Base-by-base conservation (phyloP, 768 basidiomycete species). In the Crassisporium funariophilum region DNA sequence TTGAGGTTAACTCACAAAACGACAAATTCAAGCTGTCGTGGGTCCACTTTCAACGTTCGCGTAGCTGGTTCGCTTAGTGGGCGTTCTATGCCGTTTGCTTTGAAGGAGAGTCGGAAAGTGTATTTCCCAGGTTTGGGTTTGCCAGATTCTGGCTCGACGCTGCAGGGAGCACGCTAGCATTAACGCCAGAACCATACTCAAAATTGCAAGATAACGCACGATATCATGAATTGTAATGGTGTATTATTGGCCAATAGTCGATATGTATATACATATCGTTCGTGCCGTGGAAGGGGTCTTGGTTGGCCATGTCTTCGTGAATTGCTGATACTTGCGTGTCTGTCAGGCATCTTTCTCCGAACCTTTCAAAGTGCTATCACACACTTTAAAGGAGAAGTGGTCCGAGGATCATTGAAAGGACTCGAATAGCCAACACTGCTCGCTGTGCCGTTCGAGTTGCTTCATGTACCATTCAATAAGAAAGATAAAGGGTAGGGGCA, bases 261-360 rank as follows among this genome's bases (percentile, higher is more conserved):
- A 54, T 84, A 83, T 2, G 75, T 74, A 54, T 83, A 84, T 13
- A 78, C 51, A 57, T 76, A 79, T 35, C 74, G 70, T 58, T 77
- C 75, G 21, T 64, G 65, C 10, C 57, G 64, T 10, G 62, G 61
- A 12, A 60, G 59, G 19, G 61, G 57, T 31, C 29, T 31, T 31
- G 29, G 29, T 43, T 56, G 50, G 40, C 46, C 39, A 17, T 53
- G 54, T 41, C 62, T 50, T 46, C 62, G 52, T 12, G 54, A 50
- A 35, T 56, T 37, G 44, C 61, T 57, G 46, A 40, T 22, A 46
- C 39, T 38, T 37, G 22, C 33, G 31, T 47, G 43, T 33, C 46
- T 36, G 41, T n/a, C n/a, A n/a, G 54, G 43, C 37, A 38, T 50
- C n/a, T 35, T 46, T 45, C 21, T 20, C 36, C 33, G 23, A 21